Base-by-base conservation (phyloP, 331 rosid species). In the Ulmus americana region DNA sequence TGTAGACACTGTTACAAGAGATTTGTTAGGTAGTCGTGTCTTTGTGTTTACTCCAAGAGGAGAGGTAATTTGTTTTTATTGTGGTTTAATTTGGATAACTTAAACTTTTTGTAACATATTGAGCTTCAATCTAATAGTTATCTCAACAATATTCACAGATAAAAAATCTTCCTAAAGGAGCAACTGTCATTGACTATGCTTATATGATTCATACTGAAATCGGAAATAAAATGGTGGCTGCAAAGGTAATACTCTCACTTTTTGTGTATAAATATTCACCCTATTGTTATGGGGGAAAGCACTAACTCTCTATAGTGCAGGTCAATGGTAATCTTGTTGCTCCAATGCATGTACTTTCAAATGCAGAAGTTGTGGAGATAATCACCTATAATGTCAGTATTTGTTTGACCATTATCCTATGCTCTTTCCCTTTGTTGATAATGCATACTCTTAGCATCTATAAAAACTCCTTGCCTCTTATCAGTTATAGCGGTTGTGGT, bases 321-420 rank as follows among this genome's bases (percentile, higher is more conserved):
- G 99, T 94, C 78, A 94, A 90, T 44, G 99, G 97, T 35, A 94
- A 90, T 79, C 83, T 85, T 70, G 91, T 87, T 80, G 84, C 97
- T 72, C 99, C 99, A 0, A 71, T 73, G 45, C 99, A 76, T 64
- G 84, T 70, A 45, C 99, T 94, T 72, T 95, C 88, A 67, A 94
- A 94, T 78, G 99, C 99, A 18, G 99, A 94, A 85, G 97, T 94
- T 52, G 97, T 94, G 67, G 99, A 94, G 95, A 94, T 94, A 80
- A 79, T 94, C 78, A 84, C 97, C 68, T 94, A 94, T 69, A 85
- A 87, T 78, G 87, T 87, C 12, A 80, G 91, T 85, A 71, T 68
- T 69, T 47, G 12, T 72, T 28, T 56, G 44, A 63, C 67, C 61
- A 68, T 46, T 41, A 39, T 35, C 13, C 43, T 66, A 20, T 44